Evolutionary conservation across 441 rosid species (phyloP).

Genomic region (Raphanus hybrid): DNA sequence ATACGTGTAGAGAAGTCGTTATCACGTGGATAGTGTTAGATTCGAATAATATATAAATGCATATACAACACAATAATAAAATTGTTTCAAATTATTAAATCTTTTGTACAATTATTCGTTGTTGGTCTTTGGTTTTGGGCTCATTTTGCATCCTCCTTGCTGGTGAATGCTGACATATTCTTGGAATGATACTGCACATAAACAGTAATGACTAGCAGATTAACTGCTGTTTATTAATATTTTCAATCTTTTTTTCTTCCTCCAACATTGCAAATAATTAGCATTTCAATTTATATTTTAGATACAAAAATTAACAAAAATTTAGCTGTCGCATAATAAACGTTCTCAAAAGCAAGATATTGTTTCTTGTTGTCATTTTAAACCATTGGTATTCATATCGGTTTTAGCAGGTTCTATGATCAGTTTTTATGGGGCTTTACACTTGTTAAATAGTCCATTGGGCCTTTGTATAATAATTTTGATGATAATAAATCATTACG

Average conservation of each 20-base stretch:
- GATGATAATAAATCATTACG: constrained; percentile 1
- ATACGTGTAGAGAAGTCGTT: constrained; percentile 24
- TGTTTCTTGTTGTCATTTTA: not conserved
- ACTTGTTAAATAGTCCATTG: not conserved
- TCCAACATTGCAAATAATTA: not conserved
- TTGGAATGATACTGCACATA: constrained; percentile 8
- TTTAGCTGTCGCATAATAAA: not conserved
- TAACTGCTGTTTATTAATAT: not conserved
- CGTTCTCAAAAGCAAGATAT: not conserved
- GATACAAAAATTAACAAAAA: too few relatives aligned
- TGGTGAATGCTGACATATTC: constrained; percentile 20
- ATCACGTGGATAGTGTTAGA: constrained; percentile 26
- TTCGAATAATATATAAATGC: not conserved
- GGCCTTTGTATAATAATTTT: not conserved
- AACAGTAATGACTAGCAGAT: not conserved
- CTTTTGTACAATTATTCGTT: constrained; percentile 3
- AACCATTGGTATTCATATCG: not conserved
- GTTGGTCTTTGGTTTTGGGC: constrained; percentile 16
- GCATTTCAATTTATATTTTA: not conserved
- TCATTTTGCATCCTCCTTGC: constrained; percentile 11
- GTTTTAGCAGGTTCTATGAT: not conserved
- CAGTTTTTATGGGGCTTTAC: not conserved
- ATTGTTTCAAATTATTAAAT: not conserved
- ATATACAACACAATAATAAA: constrained; percentile 1
- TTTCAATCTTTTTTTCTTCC: not conserved